Conservation (phyloP, 495 filamentous ascomycete species). For the Aspergillus affinis region DNA sequence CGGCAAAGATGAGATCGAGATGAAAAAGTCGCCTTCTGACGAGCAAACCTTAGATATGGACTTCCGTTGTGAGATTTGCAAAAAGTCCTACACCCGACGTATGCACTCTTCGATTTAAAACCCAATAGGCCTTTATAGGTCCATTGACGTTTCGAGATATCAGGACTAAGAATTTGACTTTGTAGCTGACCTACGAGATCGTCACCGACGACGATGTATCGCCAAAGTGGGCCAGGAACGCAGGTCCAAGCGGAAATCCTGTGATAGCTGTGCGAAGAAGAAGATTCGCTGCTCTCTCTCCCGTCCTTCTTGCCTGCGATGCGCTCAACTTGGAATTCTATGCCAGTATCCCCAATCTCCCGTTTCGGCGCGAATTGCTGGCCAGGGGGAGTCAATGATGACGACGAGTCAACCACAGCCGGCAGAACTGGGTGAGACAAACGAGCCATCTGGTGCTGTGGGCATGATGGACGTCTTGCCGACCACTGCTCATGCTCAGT, state of each 20-base stretch:
- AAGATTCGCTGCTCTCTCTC: constrained; percentile 24
- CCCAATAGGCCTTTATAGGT: neutral
- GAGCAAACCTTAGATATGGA: neutral
- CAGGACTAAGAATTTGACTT: neutral
- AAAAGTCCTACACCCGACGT: constrained; percentile 22
- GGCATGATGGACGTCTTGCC: neutral
- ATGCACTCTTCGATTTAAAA: neutral
- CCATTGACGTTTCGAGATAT: neutral
- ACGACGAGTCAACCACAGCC: neutral
- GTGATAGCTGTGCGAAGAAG: constrained; percentile 22
- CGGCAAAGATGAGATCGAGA: neutral
- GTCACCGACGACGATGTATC: constrained; percentile 24
- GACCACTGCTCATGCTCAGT: no score
- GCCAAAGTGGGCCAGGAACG: constrained; percentile 20
- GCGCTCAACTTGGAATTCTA: constrained; percentile 9
- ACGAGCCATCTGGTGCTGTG: neutral
- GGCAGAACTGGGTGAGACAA: neutral
- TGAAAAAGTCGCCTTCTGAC: neutral
- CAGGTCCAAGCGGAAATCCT: constrained; percentile 23
- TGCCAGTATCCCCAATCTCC: constrained; percentile 18
- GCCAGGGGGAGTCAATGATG: neutral
- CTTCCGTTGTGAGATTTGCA: constrained; percentile 19
- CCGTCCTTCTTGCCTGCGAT: constrained; percentile 20
- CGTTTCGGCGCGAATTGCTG: neutral
- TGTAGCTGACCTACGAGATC: constrained; percentile 23